Base-by-base conservation (phyloP, 2,329 filamentous ascomycete genomes). In the Colletotrichum lupini region DNA sequence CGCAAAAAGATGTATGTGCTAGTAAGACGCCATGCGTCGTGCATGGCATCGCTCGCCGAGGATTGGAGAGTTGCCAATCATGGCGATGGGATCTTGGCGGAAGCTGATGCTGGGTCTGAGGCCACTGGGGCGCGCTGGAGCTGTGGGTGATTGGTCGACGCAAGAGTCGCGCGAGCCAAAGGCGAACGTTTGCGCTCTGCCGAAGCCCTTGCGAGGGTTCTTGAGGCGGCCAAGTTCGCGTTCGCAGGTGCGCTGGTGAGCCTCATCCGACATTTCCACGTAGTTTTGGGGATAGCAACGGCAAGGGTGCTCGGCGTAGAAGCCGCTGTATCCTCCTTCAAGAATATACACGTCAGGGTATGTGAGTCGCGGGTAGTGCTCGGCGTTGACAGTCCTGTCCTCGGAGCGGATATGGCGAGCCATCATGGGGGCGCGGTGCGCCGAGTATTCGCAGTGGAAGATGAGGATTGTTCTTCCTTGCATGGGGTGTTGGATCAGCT, bases 361-460 rank as follows among this genome's bases (percentile, higher is more conserved):
- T n/a, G 93, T 95, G 74, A 99, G 90, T 73, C 88, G 90, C 22
- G 97, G 97, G 80, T 98, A 99, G 76, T 90, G 89, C 82, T 97
- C 94, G 67, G 92, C 91, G 82, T 99, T 99, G 80, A 92, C 88
- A 49, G 92, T 91, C 73, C 97, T 94, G 83, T 99, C 97, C 80
- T 94, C 92, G 74, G 95, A 92, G 76, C 97, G 95, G 74, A 99
- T 91, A 82, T 95, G 95, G 78, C 97, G 95, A 62, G 97, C 97
- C 93, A 98, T 98, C 75, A 98, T 92, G 59, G 97, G 97, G 58
- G 97, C 97, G 75, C 97, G 94, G 82, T 98, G 96, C 52, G 95
- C 96, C 42, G 97, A 98, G 84, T 98, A 99, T 85, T 99, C 97
- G 89, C 97, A 99, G 85, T 99, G 97, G 78, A 99, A 94, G 77